Evolutionary conservation across 345 rosid species (phyloP).

Genomic region (Populus ilicifolia): DNA sequence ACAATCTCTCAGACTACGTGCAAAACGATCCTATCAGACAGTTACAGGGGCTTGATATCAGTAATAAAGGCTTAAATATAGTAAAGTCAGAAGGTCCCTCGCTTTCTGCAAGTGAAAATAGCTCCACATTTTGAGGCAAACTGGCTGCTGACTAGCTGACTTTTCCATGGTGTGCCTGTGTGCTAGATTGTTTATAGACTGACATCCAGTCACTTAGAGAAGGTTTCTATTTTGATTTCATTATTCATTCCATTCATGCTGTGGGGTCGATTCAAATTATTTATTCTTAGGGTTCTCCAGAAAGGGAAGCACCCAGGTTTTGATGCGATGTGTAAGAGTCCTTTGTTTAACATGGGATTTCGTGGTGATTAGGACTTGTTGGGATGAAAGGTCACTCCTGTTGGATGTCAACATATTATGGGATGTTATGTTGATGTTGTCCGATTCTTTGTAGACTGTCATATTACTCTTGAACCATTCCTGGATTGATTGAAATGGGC

Average conservation of each 20-base stretch:
- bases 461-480: background rate
- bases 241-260: slow-evolving; percentile 17
- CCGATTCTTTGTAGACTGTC: background rate
- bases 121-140: slow-evolving; percentile 49
- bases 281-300: slow-evolving; percentile 15
- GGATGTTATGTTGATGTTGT: background rate
- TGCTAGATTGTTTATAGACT: slow-evolving; percentile 29
- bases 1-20: slow-evolving; percentile 50
- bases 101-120: slow-evolving; percentile 65
- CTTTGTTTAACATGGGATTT: slow-evolving; percentile 1
- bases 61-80: slow-evolving; percentile 46
- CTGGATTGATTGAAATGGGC: background rate
- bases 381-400: slow-evolving; percentile 4
- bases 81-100: slow-evolving; percentile 69
- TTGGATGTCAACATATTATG: background rate
- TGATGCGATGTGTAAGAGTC: background rate
- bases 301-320: slow-evolving; percentile 10
- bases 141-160: slow-evolving; percentile 23
- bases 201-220: slow-evolving; percentile 17
- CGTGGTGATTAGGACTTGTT: slow-evolving; percentile 5
- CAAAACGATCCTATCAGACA: slow-evolving; percentile 65
- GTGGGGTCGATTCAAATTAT: slow-evolving; percentile 11
- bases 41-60: slow-evolving; percentile 83
- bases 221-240: background rate
- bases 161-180: slow-evolving; percentile 19